These are phyloP conservation scores for Yamadazyma endophytica DNA, from an alignment of 805 yeast species.

Conservation along the genomic window DNA sequence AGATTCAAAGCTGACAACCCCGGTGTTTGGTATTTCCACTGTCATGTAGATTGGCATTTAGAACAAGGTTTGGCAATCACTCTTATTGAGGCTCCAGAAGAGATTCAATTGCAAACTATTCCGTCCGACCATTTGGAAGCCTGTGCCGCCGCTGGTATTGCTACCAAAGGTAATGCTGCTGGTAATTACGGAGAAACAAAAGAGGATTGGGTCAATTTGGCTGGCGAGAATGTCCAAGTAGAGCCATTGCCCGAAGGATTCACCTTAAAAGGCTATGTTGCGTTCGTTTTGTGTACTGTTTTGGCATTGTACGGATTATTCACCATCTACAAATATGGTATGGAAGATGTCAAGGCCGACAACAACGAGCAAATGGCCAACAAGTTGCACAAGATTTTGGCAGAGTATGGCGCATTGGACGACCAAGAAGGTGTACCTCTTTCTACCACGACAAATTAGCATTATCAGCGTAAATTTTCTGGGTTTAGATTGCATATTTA, in stretches of 20 bases:
- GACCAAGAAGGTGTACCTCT: constrained; percentile 13
- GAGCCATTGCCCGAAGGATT: constrained; percentile 66
- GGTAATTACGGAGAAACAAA: constrained; percentile 37
- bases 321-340: constrained; percentile 60
- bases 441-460: no score
- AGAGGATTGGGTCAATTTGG: constrained; percentile 49
- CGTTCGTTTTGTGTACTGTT: constrained; percentile 49
- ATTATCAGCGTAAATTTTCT: constrained; percentile 4
- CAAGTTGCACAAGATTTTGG: constrained; percentile 27
- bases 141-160: constrained; percentile 45
- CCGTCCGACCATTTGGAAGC: constrained; percentile 46
- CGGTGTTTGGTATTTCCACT: constrained; percentile 98
- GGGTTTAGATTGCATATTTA: not conserved
- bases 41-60: constrained; percentile 98
- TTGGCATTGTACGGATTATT: constrained; percentile 58
- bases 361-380: constrained; percentile 41
- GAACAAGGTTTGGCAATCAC: constrained; percentile 85
- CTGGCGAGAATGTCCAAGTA: constrained; percentile 59
- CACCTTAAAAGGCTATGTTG: constrained; percentile 65
- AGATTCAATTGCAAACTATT: constrained; percentile 45
- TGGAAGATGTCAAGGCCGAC: constrained; percentile 54
- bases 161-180: constrained; percentile 69
- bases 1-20: constrained; percentile 93
- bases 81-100: constrained; percentile 78
- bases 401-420: constrained; percentile 18